Conservation (phyloP, 2,329 filamentous ascomycete species). For the Aspergillus neoniger region DNA sequence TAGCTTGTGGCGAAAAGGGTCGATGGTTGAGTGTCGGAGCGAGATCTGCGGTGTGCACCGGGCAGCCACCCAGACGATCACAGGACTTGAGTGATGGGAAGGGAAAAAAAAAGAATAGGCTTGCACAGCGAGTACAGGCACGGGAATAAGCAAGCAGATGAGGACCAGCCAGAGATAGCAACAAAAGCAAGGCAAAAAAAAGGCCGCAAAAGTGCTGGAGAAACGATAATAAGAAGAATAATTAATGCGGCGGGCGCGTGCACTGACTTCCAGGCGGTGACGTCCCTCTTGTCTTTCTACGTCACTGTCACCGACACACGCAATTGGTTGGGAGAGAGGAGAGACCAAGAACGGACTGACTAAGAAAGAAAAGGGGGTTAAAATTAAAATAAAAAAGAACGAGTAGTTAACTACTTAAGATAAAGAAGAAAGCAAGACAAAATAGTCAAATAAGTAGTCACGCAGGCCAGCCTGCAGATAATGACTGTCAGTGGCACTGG, state of each 20-base stretch:
- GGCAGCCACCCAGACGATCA: neutral
- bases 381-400: neutral
- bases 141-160: neutral
- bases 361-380: neutral
- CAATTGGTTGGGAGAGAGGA: neutral
- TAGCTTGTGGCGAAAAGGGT: conserved; percentile 3
- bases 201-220: conserved; percentile 2
- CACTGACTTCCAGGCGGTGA: conserved; percentile 24
- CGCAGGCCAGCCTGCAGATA: no score
- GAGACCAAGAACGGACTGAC: neutral
- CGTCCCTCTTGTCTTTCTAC: conserved; percentile 13
- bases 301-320: conserved; percentile 6
- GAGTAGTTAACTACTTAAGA: no score
- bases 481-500: no score
- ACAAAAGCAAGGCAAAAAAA: neutral
- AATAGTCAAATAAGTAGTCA: no score
- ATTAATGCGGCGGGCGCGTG: conserved; percentile 9
- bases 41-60: neutral
- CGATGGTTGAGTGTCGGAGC: neutral
- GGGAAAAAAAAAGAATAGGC: no score
- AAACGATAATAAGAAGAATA: conserved; percentile 12
- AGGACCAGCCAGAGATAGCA: neutral
- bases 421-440: no score
- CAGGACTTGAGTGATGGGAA: neutral
- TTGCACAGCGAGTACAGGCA: neutral